A percentile compares a stretch with the other conserved stretches of the same genome.
These are phyloP conservation scores for Parastagonospora avenae DNA, from an alignment of 2,329 filamentous ascomycete species.

Conservation along the genomic window DNA sequence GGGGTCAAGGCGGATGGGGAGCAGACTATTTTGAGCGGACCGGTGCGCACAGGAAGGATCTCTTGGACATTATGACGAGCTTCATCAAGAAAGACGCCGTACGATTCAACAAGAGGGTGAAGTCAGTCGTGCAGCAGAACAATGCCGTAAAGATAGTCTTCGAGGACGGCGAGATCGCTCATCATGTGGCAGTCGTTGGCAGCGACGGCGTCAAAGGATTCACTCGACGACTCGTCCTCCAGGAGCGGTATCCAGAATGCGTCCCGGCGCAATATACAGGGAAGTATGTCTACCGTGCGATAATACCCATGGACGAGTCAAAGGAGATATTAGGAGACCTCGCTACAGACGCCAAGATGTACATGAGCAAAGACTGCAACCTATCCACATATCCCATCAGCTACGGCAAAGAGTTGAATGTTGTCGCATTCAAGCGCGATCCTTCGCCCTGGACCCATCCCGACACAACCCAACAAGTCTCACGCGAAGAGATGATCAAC, in stretches of 20 bases:
- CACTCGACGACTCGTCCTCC: slow-evolving; percentile 24
- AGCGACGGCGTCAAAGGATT: slow-evolving; percentile 55
- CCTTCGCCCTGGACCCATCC: slow-evolving; percentile 13
- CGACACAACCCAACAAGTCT: slow-evolving; percentile 18
- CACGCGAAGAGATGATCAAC: slow-evolving; percentile 26
- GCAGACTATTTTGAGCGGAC: slow-evolving; percentile 47
- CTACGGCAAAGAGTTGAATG: slow-evolving; percentile 22
- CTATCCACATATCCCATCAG: slow-evolving; percentile 32
- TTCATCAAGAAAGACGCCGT: slow-evolving; percentile 40
- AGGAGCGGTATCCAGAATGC: slow-evolving; percentile 15
- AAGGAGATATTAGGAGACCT: slow-evolving; percentile 43
- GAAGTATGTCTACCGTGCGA: slow-evolving; percentile 35
- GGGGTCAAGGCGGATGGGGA: slow-evolving; percentile 43
- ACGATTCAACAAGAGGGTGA: slow-evolving; percentile 34
- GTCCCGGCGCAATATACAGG: slow-evolving; percentile 31
- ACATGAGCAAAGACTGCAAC: slow-evolving; percentile 23
- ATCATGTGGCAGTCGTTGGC: slow-evolving; percentile 51
- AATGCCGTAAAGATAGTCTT: slow-evolving; percentile 46
- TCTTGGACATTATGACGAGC: slow-evolving; percentile 56
- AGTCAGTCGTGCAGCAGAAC: slow-evolving; percentile 38
- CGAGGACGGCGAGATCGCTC: slow-evolving; percentile 41
- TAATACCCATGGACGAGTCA: slow-evolving; percentile 45
- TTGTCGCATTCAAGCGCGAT: slow-evolving; percentile 29
- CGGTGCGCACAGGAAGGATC: slow-evolving; percentile 50
- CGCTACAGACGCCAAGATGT: slow-evolving; percentile 38